Evolutionary conservation across 805 yeast species (phyloP), one percentile per base, ranked within the genome.

Genomic region (Lachancea thermotolerans): DNA sequence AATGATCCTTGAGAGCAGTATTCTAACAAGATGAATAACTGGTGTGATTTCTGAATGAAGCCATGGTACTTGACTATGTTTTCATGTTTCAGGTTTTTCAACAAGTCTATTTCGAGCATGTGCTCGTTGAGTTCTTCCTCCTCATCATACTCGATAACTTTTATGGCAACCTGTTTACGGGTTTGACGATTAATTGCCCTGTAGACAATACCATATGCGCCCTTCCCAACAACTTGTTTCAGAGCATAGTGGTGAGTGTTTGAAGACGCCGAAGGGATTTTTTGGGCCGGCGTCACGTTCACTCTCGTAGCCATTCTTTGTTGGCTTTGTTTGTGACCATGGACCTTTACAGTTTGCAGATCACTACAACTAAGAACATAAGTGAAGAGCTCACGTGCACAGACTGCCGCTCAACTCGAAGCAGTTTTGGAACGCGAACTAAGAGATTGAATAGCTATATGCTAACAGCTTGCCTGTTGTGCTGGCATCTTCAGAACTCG

Each of bases 11-110:
- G 81, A 3, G 82, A 74, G 37, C 86, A 86, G 56, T 80, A 84
- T 53, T 81, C 86, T 37, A 80, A 58, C 58, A 90, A 88, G 38
- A 93, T 90, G 63, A 88, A 87, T 44, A 93, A 66, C 49, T 70
- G 74, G 46, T 71, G 35, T 74, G 79, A 52, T 80, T 91, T 21
- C 79, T 63, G 77, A n/a, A 87, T 80, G 43, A 95, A 86, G 0
- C 99, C 99, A 38, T 85, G 79, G 62, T 91, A 93, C 55, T 93
- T 80, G 14, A 93, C 98, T 49, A 93, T 89, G 60, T 93, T 89
- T 48, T 80, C 82, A 62, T 93, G 98, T 53, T 85, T 81, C 45
- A 93, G 68, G 35, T 81, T 85, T 56, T 84, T 81, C 49, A 93
- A 71, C 37, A 93, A 66, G 37, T 77, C 73, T 69, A 91, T 85